Base-by-base conservation (phyloP, 192 early-diverging fungal genomes). In the Linnemannia hyalina region DNA sequence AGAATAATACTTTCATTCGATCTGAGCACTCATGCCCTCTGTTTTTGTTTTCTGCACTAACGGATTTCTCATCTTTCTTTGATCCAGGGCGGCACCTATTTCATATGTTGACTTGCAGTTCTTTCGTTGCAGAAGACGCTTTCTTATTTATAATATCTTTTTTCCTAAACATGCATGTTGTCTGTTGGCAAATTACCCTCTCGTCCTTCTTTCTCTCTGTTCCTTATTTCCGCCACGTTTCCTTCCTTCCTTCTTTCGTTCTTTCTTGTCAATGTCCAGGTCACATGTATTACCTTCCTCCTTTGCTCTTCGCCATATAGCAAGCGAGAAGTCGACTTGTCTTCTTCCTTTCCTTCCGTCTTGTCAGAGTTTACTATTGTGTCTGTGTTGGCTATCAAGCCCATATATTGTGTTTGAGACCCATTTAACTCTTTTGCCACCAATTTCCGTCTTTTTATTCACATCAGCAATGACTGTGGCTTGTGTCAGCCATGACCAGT, bases 401-500 rank as follows among this genome's bases (percentile, higher is more conserved):
- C 44, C 44, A 55, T 23, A 5, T 3, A 11, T 44, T 22, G 52
- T 22, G 18, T 16, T 15, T 16, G n/a, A 57, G 22, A 26, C 55
- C 55, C 23, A 6, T 26, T 6, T 11, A 6, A 2, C 15, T 26
- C n/a, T 26, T 23, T 60, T 60, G 55, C 55, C 55, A 60, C 55
- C 55, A 60, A 60, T 60, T 60, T 9, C n/a, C 22, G 9, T 23
- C 55, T 22, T 8, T 9, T 11, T 44, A 1, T 44, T 44, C 42
- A 44, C 42, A 49, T 49, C 16, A 20, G 55, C 6, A 0, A 60
- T 65, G 60, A 35, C 60, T 65, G 60, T 65, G 60, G 60, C 60
- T 65, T 65, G 60, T 65, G 55, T 32, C 60, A 65, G 60, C 60
- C 60, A 60, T 60, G 55, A 60, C n/a, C n/a, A 60, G 55, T 60